A percentile compares a stretch with the other conserved stretches of the same genome.
Conservation (phyloP, 2,329 filamentous ascomycete species). For the Davidsoniella neocaledoniae region DNA sequence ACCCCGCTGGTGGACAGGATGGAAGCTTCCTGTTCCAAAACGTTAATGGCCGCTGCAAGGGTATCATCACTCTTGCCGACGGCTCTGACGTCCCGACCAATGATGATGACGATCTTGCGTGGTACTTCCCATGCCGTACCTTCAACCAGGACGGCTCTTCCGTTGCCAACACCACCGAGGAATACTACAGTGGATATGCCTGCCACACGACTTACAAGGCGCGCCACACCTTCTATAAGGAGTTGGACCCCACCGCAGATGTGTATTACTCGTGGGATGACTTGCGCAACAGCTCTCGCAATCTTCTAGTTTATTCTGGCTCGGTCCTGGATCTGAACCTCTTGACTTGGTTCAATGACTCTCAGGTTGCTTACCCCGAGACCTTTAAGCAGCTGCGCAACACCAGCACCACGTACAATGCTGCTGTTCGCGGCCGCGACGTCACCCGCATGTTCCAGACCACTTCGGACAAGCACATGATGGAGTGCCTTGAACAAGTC, state of each 20-base stretch:
- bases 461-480: slow-evolving; percentile 60
- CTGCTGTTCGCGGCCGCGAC: slow-evolving; percentile 62
- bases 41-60: slow-evolving; percentile 94
- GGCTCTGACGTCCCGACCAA: slow-evolving; percentile 69
- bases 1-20: slow-evolving; percentile 73
- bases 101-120: slow-evolving; percentile 55
- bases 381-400: slow-evolving; percentile 68
- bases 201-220: slow-evolving; percentile 65
- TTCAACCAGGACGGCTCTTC: slow-evolving; percentile 90
- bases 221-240: slow-evolving; percentile 58
- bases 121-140: slow-evolving; percentile 89
- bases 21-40: slow-evolving; percentile 97
- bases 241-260: slow-evolving; percentile 53
- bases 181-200: slow-evolving; percentile 67
- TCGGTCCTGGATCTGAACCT: slow-evolving; percentile 83
- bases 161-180: slow-evolving; percentile 53
- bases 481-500: slow-evolving; percentile 78
- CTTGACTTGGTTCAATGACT: slow-evolving; percentile 74
- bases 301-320: slow-evolving; percentile 86
- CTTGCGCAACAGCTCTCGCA: slow-evolving; percentile 72
- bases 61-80: slow-evolving; percentile 55
- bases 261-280: slow-evolving; percentile 97
- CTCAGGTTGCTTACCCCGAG: slow-evolving; percentile 57
- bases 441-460: slow-evolving; percentile 78
- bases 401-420: slow-evolving; percentile 40